Percentiles rank a stretch among this genome's conserved stretches.
Evolutionary conservation across 169 alveolate species (phyloP).

Genomic region (Babesia bovis): DNA sequence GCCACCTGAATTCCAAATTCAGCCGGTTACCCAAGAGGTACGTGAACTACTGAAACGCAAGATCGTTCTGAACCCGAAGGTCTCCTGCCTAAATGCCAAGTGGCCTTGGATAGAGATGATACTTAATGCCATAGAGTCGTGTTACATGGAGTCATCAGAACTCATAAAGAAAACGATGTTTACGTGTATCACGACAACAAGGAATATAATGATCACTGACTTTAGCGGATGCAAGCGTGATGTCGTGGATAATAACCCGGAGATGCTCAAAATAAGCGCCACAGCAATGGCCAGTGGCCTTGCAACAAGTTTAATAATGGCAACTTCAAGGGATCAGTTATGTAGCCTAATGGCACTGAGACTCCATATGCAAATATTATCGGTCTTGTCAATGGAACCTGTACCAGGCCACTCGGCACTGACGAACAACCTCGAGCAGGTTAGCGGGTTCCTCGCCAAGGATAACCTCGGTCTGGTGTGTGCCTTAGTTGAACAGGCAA

Average conservation of each 20-base stretch:
- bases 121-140: constrained; percentile 50
- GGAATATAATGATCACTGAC: constrained; percentile 37
- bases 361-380: constrained; percentile 29
- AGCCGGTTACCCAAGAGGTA: constrained; percentile 54
- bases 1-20: constrained; percentile 39
- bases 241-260: constrained; percentile 31
- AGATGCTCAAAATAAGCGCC: constrained; percentile 35
- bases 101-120: constrained; percentile 49
- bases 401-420: constrained; percentile 6
- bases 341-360: constrained; percentile 14
- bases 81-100: constrained; percentile 20
- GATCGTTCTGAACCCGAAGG: constrained; percentile 52
- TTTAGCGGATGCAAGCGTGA: constrained; percentile 29
- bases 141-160: constrained; percentile 48
- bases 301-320: constrained; percentile 60
- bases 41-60: constrained; percentile 50
- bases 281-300: constrained; percentile 67
- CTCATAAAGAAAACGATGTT: constrained; percentile 52
- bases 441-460: constrained; percentile 64
- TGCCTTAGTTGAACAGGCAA: constrained; percentile 76
- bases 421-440: constrained; percentile 33
- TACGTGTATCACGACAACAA: constrained; percentile 43
- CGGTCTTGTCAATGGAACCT: constrained; percentile 32
- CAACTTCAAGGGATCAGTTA: constrained; percentile 23
- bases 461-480: constrained; percentile 75